Percentiles rank a stretch among this genome's conserved stretches.
Conservation (phyloP, 2,329 filamentous ascomycete species). For the Harringtonia lauricola region DNA sequence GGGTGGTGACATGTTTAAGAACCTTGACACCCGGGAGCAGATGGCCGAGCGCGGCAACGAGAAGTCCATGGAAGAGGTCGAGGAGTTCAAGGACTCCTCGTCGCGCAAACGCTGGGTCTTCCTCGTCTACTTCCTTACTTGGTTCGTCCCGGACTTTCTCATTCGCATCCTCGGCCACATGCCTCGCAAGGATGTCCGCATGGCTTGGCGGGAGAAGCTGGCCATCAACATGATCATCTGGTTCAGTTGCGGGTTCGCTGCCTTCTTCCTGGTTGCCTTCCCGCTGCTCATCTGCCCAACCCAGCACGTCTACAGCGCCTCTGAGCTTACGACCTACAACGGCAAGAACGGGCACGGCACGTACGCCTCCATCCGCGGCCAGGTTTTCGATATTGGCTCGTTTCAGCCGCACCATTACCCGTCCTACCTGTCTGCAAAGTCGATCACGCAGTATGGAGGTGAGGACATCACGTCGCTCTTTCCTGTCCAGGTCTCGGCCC, state of each 20-base stretch:
- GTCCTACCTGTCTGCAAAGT: conserved; percentile 44
- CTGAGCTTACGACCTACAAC: conserved; percentile 63
- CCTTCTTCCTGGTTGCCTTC: conserved; percentile 87
- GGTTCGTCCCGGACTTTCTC: conserved; percentile 73
- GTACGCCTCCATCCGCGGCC: conserved; percentile 75
- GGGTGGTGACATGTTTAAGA: conserved; percentile 96
- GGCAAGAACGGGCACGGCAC: conserved; percentile 55
- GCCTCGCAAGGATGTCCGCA: conserved; percentile 81
- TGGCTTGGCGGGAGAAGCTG: conserved; percentile 93
- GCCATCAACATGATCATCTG: conserved; percentile 98
- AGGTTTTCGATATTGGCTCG: conserved; percentile 70
- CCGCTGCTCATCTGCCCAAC: conserved; percentile 82
- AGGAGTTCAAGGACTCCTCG: conserved; percentile 65
- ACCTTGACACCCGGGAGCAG: conserved; percentile 84
- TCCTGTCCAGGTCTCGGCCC: conserved; percentile 84
- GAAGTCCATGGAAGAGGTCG: conserved; percentile 80
- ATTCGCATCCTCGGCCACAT: conserved; percentile 72
- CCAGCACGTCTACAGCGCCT: conserved; percentile 74
- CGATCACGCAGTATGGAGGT: conserved; percentile 72
- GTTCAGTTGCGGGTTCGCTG: conserved; percentile 64
- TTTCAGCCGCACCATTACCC: conserved; percentile 76
- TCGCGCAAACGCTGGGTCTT: conserved; percentile 88
- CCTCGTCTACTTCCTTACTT: conserved; percentile 74
- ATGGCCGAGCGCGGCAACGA: conserved; percentile 94
- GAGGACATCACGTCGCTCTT: conserved; percentile 81